Base-by-base conservation (phyloP, 1,284 basidiomycete species). In the Takashimella koratensis region DNA sequence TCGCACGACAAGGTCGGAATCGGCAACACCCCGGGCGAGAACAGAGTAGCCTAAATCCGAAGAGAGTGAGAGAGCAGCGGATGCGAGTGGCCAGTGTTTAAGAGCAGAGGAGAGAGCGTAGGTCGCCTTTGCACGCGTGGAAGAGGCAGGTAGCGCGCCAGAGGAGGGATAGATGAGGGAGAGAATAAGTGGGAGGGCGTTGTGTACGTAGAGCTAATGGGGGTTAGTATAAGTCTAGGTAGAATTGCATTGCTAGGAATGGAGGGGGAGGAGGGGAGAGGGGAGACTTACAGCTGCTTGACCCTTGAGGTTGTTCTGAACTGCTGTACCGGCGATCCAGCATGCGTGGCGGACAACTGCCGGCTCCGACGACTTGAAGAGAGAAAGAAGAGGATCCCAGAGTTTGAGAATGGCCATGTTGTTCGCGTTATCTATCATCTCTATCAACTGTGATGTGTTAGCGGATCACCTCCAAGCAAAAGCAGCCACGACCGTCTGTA, bases 381-480 rank as follows among this genome's bases (percentile, higher is more conserved):
- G 79, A 4, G 73, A 68, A 41, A 94, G 83, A 2, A 98, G 71
- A 0, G 88, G 85, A 49, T 84, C 80, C 94, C 95, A 98, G 76
- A 98, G 84, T 57, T 86, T 82, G 65, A 98, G 76, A 52, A 84
- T 85, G 52, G 84, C 83, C 49, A 98, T 81, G 77, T 98, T 86
- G 71, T 93, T 97, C 2, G 95, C 94, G 73, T 98, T 98, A 70
- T 98, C 95, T 53, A 98, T 91, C 45, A 84, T 83, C 73, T 98
- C 93, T 60, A 97, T 83, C 23, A 98, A 80, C 91, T 92, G 64
- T 16, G 53, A 46, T 20, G 41, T 36, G 30, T 36, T 36, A 36
- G 30, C 30, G 16, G 16, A 8, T 36, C 30, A 36, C 16, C 30
- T 8, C 8, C 8, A 22, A 2, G 61, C 43, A 44, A 45, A 43